Evolutionary conservation across 164 flowering plant species (phyloP), one percentile per base, ranked within the genome.

Genomic region (Annona squamosa): DNA sequence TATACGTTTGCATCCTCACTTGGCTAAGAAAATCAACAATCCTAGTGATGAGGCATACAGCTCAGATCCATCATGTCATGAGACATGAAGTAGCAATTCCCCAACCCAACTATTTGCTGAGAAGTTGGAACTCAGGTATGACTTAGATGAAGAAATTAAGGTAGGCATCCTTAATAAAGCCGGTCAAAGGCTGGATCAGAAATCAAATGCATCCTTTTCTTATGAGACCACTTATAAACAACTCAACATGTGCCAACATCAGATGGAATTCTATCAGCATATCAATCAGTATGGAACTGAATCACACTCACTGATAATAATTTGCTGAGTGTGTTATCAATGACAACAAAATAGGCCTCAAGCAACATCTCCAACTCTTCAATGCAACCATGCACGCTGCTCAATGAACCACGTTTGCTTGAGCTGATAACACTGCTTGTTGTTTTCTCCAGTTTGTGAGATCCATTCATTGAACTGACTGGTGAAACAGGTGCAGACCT

Each of bases 351-450:
- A 81, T 93, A 96, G 19, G 99, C 98, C 81, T 96, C 99, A 2
- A 96, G 97, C 81, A 96, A 77, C 99, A 96, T 96, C 80, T 96
- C 98, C 64, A 96, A 91, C 78, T 91, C 93, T 69, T 84, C 90
- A 48, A 96, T 86, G 79, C 90, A 87, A 72, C 89, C 91, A n/a
- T 71, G 85, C 61, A 73, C 72, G 65, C n/a, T 80, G 3, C 93
- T 87, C 26, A 79, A 77, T 80, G 97, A 93, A 77, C 85, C 94
- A 73, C 82, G 89, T 77, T 82, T 90, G 79, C 92, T 89, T 71
- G 91, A 85, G 72, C 83, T 76, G 37, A 83, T 72, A 7, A 82
- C 69, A 75, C 78, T 86, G 81, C 97, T 91, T 70, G 82, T 87
- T 62, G 90, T 84, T 75, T 91, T 87, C 71, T 90, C 93, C 73